Conservation (phyloP, 2,329 filamentous ascomycete genomes). For the Trichoderma cornu-damae region DNA sequence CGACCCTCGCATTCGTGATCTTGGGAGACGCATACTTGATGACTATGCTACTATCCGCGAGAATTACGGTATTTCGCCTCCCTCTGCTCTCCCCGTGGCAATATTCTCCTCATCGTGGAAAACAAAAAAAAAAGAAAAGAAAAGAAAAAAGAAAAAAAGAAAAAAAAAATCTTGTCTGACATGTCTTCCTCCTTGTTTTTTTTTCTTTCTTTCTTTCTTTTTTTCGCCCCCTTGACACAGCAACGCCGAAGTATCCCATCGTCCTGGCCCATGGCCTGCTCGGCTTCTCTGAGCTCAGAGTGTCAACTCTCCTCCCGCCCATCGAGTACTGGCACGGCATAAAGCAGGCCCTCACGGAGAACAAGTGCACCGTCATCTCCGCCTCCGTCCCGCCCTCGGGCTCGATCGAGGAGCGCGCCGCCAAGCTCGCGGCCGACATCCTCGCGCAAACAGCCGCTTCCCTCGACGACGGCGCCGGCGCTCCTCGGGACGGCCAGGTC, state of each 20-base stretch:
- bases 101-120: background rate
- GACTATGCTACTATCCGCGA: constrained; percentile 44
- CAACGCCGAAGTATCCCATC: constrained; percentile 55
- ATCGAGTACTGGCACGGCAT: constrained; percentile 64
- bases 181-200: too few species aligned
- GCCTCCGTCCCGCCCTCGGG: constrained; percentile 57
- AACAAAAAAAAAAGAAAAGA: background rate
- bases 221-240: constrained; percentile 28
- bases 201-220: background rate
- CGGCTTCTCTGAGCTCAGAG: constrained; percentile 56
- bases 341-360: constrained; percentile 49
- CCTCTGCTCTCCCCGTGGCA: background rate
- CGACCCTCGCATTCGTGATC: constrained; percentile 39
- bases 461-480: too few species aligned
- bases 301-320: constrained; percentile 48
- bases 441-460: constrained; percentile 35
- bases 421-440: constrained; percentile 52
- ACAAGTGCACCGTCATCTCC: constrained; percentile 52
- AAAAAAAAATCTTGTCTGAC: too few species aligned
- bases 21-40: constrained; percentile 41
- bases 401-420: constrained; percentile 56
- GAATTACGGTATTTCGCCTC: constrained; percentile 40
- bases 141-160: background rate
- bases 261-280: constrained; percentile 62
- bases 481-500: constrained; percentile 11